Evolutionary conservation across 495 filamentous ascomycete genomes (phyloP), one percentile per base, ranked within the genome.

Genomic region (Penicillium cinerascens): DNA sequence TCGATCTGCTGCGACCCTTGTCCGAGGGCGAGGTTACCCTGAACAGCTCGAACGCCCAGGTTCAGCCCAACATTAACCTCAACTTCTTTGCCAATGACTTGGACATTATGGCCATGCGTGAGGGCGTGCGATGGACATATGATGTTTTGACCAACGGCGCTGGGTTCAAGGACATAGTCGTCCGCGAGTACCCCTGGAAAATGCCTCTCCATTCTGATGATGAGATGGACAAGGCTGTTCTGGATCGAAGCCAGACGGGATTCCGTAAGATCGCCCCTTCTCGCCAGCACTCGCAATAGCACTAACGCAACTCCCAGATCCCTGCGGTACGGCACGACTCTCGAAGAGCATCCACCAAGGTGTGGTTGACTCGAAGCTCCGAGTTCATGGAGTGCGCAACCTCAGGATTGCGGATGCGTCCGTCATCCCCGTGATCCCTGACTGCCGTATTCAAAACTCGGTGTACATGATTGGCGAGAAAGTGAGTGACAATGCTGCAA

Each of bases 381-480:
- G 69, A 47, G 81, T 85, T 7, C 74, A 79, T 42, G 82, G 80
- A n/a, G 63, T 82, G 5, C 56, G 68, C 10, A 72, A 71, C 23
- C 71, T 85, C 21, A 69, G 81, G 9, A 70, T 82, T 22, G 77
- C 79, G 6, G 71, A 75, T 58, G 68, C 67, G 0, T 65, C 65
- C 18, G 54, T 72, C 7, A 66, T 72, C 11, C 71, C 71, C 8
- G 61, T 69, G 9, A 70, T 75, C 47, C 68, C 71, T 9, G 71
- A 70, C 43, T 70, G 69, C 40, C 71, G 69, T 17, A 72, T 71
- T 26, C 71, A 73, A 38, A 72, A 71, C 51, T 68, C 79, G 11
- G 78, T 84, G 2, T 84, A 84, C 48, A 78, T 78, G 76, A 62
- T 83, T 60, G 81, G 71, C 38, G 81, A 85, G 55, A 82, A 82